Base-by-base conservation (phyloP, 2,329 filamentous ascomycete species). In the Ophiostoma novo-ulmi region DNA sequence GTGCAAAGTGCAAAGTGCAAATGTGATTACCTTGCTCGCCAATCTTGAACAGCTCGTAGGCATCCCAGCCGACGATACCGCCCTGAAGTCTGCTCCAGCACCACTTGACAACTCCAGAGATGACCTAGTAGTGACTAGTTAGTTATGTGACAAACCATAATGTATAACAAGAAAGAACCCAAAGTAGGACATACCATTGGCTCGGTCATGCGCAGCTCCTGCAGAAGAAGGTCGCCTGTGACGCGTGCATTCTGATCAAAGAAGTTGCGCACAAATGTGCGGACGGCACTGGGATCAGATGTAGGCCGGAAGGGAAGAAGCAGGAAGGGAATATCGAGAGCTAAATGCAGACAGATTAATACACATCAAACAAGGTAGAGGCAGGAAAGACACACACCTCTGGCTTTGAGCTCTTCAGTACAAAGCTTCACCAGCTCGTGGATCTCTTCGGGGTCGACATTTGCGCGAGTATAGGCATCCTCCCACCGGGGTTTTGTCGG, bases 91-190 rank as follows among this genome's bases (percentile, higher is more conserved):
- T 88, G 79, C 92, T 94, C 95, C 95, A 99, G 80, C 94, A 98
- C 95, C 95, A 99, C 83, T 98, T 99, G 74, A 95, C 85, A 61
- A 97, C 93, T 76, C 94, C 95, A 74, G 93, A 94, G 70, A 99
- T 87, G 71, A 97, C 93, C 93, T 97, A 73, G 39, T 67, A 68
- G 76, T 80, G 76, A 11, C 1, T 17, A n/a, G 22, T 67, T 58
- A 58, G 52, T 26, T 17, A 58, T 58, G 39, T 31, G 44, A 7
- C 17, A 48, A 36, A 35, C 36, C 10, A 67, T 26, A 13, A 1
- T 20, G 11, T 65, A n/a, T 22, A 8, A 44, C 26, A 3, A 26
- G 20, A 7, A 31, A 48, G 41, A 14, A 6, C 17, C 13, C 11
- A 8, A 14, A 7, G 13, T 26, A 14, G 5, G 14, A 26, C 69